A percentile compares a stretch with the other conserved stretches of the same genome.
phyloP scores from a whole-genome alignment of 169 alveolate genomes.

The Cryptosporidium ryanae region DNA sequence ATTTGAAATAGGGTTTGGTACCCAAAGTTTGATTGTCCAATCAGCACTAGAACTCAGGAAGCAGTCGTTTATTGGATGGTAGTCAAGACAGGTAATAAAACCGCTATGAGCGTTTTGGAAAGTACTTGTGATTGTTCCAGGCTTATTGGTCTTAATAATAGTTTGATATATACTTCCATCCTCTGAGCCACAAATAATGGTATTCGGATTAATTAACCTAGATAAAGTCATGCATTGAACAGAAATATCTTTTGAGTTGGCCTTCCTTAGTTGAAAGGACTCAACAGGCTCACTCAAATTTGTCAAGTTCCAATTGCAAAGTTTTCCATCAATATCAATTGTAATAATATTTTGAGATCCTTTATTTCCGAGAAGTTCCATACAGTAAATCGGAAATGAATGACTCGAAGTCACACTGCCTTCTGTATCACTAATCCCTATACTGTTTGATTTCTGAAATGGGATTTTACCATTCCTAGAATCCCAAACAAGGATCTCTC shows the following conservation, averaged over 20 bases:
- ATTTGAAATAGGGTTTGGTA: slow-evolving; percentile 28
- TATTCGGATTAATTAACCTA: slow-evolving; percentile 62
- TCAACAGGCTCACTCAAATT: slow-evolving; percentile 61
- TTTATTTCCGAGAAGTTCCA: slow-evolving; percentile 67
- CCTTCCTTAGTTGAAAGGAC: slow-evolving; percentile 55
- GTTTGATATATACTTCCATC: slow-evolving; percentile 71
- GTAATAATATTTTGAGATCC: slow-evolving; percentile 65
- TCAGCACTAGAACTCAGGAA: slow-evolving; percentile 67
- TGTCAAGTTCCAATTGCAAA: slow-evolving; percentile 69
- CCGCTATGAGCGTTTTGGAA: slow-evolving; percentile 65
- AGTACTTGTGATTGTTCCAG: slow-evolving; percentile 47
- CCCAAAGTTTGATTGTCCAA: slow-evolving; percentile 72
- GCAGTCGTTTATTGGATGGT: slow-evolving; percentile 69
- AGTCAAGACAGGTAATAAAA: slow-evolving; percentile 52
- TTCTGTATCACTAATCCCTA: slow-evolving; percentile 34
- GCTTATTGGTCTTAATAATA: slow-evolving; percentile 61
- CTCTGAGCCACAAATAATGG: slow-evolving; percentile 61
- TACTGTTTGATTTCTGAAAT: slow-evolving; percentile 45
- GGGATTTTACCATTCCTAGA: slow-evolving; percentile 65
- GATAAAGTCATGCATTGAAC: slow-evolving; percentile 62
- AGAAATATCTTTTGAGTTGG: slow-evolving; percentile 64
- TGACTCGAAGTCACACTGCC: slow-evolving; percentile 25
- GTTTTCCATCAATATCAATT: slow-evolving; percentile 65
- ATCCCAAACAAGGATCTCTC: slow-evolving; percentile 71
- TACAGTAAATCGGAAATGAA: slow-evolving; percentile 66